Evolutionary conservation across 2,329 filamentous ascomycete genomes (phyloP).

Genomic region (Rasamsonia emersonii): DNA sequence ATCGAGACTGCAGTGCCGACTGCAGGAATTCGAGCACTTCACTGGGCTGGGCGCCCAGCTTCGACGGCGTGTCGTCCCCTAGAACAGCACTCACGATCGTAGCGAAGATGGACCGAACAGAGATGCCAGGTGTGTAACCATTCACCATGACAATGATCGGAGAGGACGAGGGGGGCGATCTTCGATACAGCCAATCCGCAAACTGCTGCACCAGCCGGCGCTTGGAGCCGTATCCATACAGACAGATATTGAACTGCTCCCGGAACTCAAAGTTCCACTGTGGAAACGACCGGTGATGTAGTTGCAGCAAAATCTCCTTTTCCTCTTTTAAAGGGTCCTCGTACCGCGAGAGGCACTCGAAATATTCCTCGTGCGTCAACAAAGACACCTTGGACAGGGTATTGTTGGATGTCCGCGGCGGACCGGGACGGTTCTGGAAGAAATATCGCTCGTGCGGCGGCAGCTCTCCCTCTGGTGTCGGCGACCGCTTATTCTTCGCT

Average conservation of each 20-base stretch:
- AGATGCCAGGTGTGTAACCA: conserved; percentile 55
- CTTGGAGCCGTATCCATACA: conserved; percentile 93
- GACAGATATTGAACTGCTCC: conserved; percentile 77
- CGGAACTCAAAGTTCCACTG: conserved; percentile 90
- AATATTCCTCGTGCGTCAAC: conserved; percentile 89
- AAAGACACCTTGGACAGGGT: conserved; percentile 66
- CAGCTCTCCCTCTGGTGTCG: conserved; percentile 71
- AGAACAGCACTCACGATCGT: conserved; percentile 59
- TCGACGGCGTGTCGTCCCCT: conserved; percentile 34
- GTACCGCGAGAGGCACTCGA: conserved; percentile 56
- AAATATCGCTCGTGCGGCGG: conserved; percentile 90
- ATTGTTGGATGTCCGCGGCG: conserved; percentile 77
- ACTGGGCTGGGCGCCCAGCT: conserved; percentile 55
- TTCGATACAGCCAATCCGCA: conserved; percentile 58
- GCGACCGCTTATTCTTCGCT: conserved; percentile 55
- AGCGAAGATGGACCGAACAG: conserved; percentile 37
- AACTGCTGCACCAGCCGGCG: conserved; percentile 64
- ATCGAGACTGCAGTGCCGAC: conserved; percentile 47
- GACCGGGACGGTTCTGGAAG: conserved; percentile 76
- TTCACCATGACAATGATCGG: conserved; percentile 80
- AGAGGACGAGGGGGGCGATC: conserved; percentile 17
- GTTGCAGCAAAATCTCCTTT: conserved; percentile 59
- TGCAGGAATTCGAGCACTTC: conserved; percentile 62
- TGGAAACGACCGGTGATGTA: conserved; percentile 74
- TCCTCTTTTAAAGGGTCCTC: conserved; percentile 63